phyloP scores from a whole-genome alignment of 2,329 filamentous ascomycete genomes.

The Hirsutella minnesotensis region DNA sequence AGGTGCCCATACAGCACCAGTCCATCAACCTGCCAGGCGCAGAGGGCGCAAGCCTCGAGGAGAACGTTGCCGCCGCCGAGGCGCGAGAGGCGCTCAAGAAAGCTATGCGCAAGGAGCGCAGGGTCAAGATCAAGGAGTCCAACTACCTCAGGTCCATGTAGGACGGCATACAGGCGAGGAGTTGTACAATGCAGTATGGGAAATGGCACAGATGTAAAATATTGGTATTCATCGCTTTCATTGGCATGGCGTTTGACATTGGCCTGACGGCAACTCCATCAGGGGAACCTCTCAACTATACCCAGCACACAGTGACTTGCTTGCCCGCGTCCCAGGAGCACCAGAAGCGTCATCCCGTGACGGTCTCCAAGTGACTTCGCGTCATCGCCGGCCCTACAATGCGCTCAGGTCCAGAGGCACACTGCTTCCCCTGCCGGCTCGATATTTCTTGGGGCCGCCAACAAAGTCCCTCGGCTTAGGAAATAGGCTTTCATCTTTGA shows the following conservation, averaged over 20 bases:
- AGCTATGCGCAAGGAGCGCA: conserved; percentile 64
- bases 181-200: conserved; percentile 14
- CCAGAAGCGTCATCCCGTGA: background rate
- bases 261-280: background rate
- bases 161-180: conserved; percentile 7
- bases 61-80: conserved; percentile 33
- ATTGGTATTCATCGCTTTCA: conserved; percentile 1
- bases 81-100: conserved; percentile 52
- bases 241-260: background rate
- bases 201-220: conserved; percentile 15
- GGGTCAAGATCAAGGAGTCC: conserved; percentile 67
- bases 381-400: conserved; percentile 3
- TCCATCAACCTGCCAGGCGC: conserved; percentile 57
- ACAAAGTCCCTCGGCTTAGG: conserved; percentile 76
- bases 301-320: background rate
- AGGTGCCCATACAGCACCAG: conserved; percentile 68
- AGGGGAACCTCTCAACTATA: background rate
- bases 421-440: conserved; percentile 85
- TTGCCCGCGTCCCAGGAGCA: background rate
- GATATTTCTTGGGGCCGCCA: conserved; percentile 65
- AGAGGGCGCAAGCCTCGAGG: conserved; percentile 27
- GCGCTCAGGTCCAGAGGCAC: conserved; percentile 75
- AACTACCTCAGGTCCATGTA: conserved; percentile 80
- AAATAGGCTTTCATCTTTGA: conserved; percentile 68
- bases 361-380: background rate